Conservation (phyloP, 495 filamentous ascomycete species). For the Tuber melanosporum region DNA sequence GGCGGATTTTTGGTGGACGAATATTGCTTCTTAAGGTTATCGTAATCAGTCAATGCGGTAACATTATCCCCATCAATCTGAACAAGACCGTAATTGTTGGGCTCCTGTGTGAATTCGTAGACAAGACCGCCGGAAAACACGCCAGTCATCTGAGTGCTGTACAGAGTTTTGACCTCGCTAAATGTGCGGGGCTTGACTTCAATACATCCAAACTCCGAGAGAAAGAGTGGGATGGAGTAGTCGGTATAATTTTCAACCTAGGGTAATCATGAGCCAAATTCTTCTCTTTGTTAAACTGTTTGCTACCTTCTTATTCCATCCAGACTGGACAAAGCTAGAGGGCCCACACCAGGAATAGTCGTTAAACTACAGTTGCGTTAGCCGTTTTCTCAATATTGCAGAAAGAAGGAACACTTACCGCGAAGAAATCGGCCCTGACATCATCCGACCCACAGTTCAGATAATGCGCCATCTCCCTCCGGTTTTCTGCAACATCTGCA, state of each 20-base stretch:
- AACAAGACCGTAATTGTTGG: conserved; percentile 71
- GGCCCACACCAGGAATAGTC: conserved; percentile 96
- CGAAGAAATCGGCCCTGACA: conserved; percentile 80
- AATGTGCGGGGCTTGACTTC: conserved; percentile 72
- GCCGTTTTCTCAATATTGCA: neutral
- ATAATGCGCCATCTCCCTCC: conserved; percentile 80
- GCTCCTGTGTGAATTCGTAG: conserved; percentile 87
- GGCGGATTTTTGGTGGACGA: conserved; percentile 56
- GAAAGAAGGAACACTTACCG: conserved; percentile 49
- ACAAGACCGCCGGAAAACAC: conserved; percentile 95
- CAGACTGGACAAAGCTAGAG: conserved; percentile 55
- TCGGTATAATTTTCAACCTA: conserved; percentile 60
- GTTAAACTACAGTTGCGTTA: conserved; percentile 49
- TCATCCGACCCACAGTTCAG: conserved; percentile 91
- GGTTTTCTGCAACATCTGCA: conserved; percentile 75
- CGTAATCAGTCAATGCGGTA: conserved; percentile 58
- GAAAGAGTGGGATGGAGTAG: conserved; percentile 88
- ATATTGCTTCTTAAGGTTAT: conserved; percentile 60
- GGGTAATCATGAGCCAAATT: neutral
- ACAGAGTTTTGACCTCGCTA: conserved; percentile 70
- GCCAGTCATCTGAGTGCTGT: conserved; percentile 72
- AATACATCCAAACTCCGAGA: conserved; percentile 89
- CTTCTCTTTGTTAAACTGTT: neutral
- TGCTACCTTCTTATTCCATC: conserved; percentile 80
- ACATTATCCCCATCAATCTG: conserved; percentile 48